A percentile compares a stretch with the other conserved stretches of the same genome.
These are phyloP conservation scores for Thelephora aurantiotincta DNA, from an alignment of 768 basidiomycete species.

Conservation along the genomic window DNA sequence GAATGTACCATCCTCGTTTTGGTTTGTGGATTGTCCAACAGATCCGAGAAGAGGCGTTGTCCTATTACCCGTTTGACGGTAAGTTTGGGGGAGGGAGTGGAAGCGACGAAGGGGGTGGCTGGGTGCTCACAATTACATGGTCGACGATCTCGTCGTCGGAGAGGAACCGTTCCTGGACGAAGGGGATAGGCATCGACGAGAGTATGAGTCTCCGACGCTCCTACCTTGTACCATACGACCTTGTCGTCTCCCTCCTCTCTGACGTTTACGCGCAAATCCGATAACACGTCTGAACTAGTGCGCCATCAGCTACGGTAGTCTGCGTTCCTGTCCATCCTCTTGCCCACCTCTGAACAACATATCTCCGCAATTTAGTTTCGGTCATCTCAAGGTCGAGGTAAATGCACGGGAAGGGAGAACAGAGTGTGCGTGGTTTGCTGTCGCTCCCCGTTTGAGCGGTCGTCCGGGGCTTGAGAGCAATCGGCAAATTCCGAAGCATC, in stretches of 20 bases:
- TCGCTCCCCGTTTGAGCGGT: too few species aligned
- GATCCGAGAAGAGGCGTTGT: slow-evolving; percentile 49
- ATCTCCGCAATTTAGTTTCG: too few species aligned
- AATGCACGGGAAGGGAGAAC: too few species aligned
- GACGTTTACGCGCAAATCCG: slow-evolving; percentile 54
- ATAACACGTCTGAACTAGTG: slow-evolving; percentile 57
- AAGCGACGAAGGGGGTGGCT: background rate
- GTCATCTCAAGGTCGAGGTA: too few species aligned
- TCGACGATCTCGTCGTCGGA: slow-evolving; percentile 66
- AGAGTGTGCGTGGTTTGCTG: slow-evolving; percentile 10
- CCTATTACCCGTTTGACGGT: slow-evolving; percentile 21
- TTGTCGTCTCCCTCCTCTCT: slow-evolving; percentile 38
- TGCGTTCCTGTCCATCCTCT: too few species aligned
- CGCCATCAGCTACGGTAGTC: too few species aligned
- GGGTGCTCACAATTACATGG: slow-evolving; percentile 44
- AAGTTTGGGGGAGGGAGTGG: background rate
- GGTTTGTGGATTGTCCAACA: slow-evolving; percentile 73
- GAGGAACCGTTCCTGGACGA: slow-evolving; percentile 53
- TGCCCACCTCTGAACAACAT: too few species aligned
- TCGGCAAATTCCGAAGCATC: too few species aligned
- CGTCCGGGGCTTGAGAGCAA: too few species aligned
- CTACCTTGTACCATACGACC: slow-evolving; percentile 65
- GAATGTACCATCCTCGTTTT: slow-evolving; percentile 76
- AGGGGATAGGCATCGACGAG: slow-evolving; percentile 6
- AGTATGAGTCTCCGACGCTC: slow-evolving; percentile 9